Conservation (phyloP, 768 basidiomycete species). For the Pulveroboletus sp. region DNA sequence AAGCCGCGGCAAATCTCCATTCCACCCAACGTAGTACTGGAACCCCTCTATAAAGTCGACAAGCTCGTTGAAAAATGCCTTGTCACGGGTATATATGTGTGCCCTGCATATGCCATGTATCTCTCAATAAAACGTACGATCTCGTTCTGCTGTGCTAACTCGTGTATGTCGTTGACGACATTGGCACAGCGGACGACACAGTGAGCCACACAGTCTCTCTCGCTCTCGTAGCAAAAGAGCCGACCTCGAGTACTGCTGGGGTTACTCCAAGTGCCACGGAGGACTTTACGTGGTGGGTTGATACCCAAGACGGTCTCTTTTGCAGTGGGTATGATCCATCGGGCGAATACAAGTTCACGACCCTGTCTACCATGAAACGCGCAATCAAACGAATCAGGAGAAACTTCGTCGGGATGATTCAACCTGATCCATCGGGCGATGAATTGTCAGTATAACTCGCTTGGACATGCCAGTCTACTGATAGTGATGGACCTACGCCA, state of each 20-base stretch:
- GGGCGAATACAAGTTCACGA: not conserved
- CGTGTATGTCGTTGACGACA: not conserved
- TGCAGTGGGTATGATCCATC: not conserved
- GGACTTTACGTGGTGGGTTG: not conserved
- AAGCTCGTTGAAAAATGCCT: conserved; percentile 28
- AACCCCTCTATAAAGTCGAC: conserved; percentile 23
- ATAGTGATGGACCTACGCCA: too few species aligned
- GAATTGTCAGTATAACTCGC: not conserved
- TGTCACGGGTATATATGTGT: conserved; percentile 30
- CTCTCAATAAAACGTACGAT: conserved; percentile 25
- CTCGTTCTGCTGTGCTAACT: not conserved
- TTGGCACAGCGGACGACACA: conserved; percentile 5
- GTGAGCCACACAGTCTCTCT: conserved; percentile 17
- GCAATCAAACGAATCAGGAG: not conserved
- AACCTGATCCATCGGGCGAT: not conserved
- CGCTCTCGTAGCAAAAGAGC: conserved; percentile 17
- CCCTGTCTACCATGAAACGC: not conserved
- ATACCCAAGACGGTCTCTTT: not conserved
- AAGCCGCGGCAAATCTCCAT: conserved; percentile 22
- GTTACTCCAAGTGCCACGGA: not conserved
- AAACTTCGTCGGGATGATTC: not conserved
- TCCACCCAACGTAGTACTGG: conserved; percentile 21
- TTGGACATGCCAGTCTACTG: too few species aligned
- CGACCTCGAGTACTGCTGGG: not conserved
- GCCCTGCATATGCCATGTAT: conserved; percentile 34